These are phyloP conservation scores for Cladosporium colombiae DNA, from an alignment of 2,329 filamentous ascomycete genomes.

Conservation along the genomic window DNA sequence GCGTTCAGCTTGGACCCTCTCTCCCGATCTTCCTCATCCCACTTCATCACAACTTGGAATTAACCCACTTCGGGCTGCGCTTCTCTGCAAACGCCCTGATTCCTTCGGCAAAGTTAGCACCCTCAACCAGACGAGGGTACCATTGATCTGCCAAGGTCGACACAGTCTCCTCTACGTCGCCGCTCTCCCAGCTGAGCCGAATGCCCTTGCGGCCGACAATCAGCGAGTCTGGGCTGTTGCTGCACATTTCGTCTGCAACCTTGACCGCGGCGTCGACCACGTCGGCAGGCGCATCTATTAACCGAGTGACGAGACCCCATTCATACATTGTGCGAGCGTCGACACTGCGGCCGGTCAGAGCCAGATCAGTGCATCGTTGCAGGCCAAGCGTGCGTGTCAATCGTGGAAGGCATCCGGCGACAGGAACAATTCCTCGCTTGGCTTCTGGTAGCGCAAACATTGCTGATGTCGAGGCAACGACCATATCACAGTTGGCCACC, in stretches of 20 bases:
- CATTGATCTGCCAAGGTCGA: conserved; percentile 45
- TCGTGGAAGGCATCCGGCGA: conserved; percentile 54
- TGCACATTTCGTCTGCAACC: conserved; percentile 40
- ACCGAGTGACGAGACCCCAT: conserved; percentile 40
- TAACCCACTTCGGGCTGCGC: conserved; percentile 51
- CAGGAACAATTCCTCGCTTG: conserved; percentile 56
- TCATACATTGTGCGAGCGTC: conserved; percentile 46
- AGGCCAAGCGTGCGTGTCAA: conserved; percentile 52
- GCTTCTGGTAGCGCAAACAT: conserved; percentile 57
- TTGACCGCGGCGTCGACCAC: conserved; percentile 42
- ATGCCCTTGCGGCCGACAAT: conserved; percentile 45
- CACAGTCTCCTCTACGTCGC: conserved; percentile 43
- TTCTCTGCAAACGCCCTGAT: conserved; percentile 55
- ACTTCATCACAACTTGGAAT: conserved; percentile 45
- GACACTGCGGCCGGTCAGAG: conserved; percentile 49
- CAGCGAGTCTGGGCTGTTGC: conserved; percentile 42
- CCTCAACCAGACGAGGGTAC: conserved; percentile 45
- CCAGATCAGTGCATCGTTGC: conserved; percentile 52
- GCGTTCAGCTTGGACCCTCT: conserved; percentile 2
- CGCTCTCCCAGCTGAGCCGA: conserved; percentile 44
- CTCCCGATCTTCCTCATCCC: conserved; percentile 1
- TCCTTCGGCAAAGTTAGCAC: conserved; percentile 54
- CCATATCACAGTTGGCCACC: conserved; percentile 56
- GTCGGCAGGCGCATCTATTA: conserved; percentile 35
- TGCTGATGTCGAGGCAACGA: conserved; percentile 54